phyloP scores from a whole-genome alignment of 768 basidiomycete species.

The Mrakia blollopis region DNA sequence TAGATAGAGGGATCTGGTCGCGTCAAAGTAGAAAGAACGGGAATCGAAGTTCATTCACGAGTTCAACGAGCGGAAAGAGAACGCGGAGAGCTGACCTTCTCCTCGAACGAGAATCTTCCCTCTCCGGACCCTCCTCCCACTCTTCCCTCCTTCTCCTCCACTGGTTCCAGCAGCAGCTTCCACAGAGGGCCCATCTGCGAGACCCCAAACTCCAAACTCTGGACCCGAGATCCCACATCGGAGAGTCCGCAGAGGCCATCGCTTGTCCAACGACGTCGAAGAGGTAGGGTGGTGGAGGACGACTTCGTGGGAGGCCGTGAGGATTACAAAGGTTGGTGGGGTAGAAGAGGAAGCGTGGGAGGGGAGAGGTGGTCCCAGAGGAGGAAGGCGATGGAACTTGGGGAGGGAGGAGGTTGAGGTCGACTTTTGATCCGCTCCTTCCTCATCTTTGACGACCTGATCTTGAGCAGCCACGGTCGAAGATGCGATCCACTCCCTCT shows the following conservation, averaged over 20 bases:
- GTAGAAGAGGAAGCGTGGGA: neutral
- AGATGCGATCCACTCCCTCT: constrained; percentile 12
- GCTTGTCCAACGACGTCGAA: neutral
- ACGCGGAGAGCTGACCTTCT: neutral
- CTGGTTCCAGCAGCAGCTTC: neutral
- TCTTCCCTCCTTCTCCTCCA: neutral
- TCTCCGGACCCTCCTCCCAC: constrained; percentile 1
- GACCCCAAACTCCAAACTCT: constrained; percentile 6
- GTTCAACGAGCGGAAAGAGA: too few relatives aligned
- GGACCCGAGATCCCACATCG: constrained; percentile 5
- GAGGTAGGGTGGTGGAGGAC: neutral
- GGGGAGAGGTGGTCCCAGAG: constrained; percentile 17
- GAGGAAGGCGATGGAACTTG: constrained; percentile 1
- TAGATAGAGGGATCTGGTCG: constrained; percentile 13
- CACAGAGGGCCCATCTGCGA: neutral
- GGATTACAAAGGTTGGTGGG: constrained; percentile 10
- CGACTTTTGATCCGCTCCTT: neutral
- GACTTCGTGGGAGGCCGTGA: constrained; percentile 12
- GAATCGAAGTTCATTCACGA: too few relatives aligned
- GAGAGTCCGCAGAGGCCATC: constrained; percentile 2
- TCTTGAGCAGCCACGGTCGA: neutral
- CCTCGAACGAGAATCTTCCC: constrained; percentile 12
- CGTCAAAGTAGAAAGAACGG: neutral
- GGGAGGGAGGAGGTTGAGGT: neutral
- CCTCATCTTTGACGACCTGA: neutral